Conservation (phyloP, 2,329 filamentous ascomycete genomes). For the Hymenoscyphus fructigenus region DNA sequence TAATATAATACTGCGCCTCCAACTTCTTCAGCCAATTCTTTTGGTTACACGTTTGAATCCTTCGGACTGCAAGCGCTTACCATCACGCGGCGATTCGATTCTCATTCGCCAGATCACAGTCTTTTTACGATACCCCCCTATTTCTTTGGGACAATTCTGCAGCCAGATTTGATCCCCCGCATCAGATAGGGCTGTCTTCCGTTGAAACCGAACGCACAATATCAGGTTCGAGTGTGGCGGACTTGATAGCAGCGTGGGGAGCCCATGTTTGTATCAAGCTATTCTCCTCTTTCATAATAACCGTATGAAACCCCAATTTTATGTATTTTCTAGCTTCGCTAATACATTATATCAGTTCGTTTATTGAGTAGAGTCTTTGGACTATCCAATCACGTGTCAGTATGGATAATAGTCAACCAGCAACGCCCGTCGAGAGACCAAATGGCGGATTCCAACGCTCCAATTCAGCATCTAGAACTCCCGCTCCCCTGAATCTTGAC, state of each 20-base stretch:
- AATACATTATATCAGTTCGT: not conserved
- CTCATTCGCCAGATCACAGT: not conserved
- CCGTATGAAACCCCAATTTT: not conserved
- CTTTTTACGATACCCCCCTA: not conserved
- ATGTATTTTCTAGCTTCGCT: not conserved
- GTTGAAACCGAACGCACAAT: not conserved
- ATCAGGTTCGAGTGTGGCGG: not conserved
- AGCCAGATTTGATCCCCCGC: not conserved
- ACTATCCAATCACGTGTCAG: conserved; percentile 9
- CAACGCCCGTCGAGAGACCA: conserved; percentile 15
- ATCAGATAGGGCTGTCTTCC: not conserved
- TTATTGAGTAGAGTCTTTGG: not conserved
- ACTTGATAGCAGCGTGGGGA: not conserved
- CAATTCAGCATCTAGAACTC: conserved; percentile 1
- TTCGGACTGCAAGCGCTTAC: not conserved
- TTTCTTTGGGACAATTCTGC: not conserved
- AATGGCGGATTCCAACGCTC: conserved; percentile 6
- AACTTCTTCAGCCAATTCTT: not conserved
- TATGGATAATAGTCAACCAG: conserved; percentile 2
- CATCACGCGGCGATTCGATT: not conserved
- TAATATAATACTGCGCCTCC: not conserved
- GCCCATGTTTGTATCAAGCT: not conserved
- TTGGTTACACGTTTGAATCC: not conserved
- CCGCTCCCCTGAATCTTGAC: conserved; percentile 12
- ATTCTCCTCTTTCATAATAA: not conserved